Evolutionary conservation across 495 filamentous ascomycete genomes (phyloP).

Genomic region (Aspergillus panamensis): DNA sequence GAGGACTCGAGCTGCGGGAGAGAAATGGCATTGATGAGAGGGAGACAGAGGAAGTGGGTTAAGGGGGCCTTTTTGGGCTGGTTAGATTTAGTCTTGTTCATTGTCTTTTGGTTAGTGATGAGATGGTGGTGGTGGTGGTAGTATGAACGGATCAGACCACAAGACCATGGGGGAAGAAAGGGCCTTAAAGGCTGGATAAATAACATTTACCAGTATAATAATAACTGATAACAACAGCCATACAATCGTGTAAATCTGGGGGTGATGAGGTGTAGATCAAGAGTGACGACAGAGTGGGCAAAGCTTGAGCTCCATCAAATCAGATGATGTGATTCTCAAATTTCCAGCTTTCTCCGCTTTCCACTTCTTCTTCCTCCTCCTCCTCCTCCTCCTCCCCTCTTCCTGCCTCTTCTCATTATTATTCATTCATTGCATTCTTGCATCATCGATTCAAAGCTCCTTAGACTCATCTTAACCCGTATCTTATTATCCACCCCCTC

Average conservation of each 20-base stretch:
- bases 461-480: not conserved
- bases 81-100: conserved; percentile 12
- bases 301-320: conserved; percentile 16
- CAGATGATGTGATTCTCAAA: conserved; percentile 18
- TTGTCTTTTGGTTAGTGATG: not conserved
- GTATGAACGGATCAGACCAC: not conserved
- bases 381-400: conserved; percentile 1
- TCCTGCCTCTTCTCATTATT: not conserved
- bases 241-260: not conserved
- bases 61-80: conserved; percentile 41
- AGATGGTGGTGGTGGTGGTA: conserved; percentile 1
- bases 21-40: conserved; percentile 62
- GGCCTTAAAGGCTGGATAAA: not conserved
- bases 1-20: conserved; percentile 59
- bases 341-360: conserved; percentile 11
- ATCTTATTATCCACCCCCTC: not conserved
- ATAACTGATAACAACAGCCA: not conserved
- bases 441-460: not conserved
- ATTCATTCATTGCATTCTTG: not conserved
- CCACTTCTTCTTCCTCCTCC: not conserved
- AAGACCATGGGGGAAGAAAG: too few relatives aligned
- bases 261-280: not conserved
- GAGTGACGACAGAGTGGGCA: not conserved
- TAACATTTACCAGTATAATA: not conserved
- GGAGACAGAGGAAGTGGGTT: conserved; percentile 90